Conservation (phyloP, 108 stramenopile genomes). For the Nitzschia inconspicua region DNA sequence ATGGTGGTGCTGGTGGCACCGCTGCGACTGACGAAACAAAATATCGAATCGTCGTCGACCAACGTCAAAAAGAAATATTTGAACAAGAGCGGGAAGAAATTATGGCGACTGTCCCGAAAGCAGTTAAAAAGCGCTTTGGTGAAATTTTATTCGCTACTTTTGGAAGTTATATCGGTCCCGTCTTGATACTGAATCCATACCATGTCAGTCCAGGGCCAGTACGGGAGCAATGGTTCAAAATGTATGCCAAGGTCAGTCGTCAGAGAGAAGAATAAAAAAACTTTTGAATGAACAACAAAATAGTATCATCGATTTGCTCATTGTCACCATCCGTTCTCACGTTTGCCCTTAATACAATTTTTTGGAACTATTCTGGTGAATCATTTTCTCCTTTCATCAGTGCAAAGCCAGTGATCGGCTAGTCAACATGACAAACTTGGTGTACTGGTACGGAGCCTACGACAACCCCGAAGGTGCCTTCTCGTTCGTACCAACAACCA, state of each 20-base stretch:
- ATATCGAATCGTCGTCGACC: too few relatives aligned
- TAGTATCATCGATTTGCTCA: too few relatives aligned
- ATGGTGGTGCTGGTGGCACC: too few relatives aligned
- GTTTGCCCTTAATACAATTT: background rate
- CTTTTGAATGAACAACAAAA: background rate
- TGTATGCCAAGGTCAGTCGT: constrained; percentile 74
- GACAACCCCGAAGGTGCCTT: constrained; percentile 22
- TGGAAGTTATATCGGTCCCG: constrained; percentile 55
- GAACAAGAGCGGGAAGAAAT: constrained; percentile 35
- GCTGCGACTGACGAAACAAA: too few relatives aligned
- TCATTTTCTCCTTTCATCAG: background rate
- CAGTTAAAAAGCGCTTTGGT: constrained; percentile 49
- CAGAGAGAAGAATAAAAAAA: background rate
- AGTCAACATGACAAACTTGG: constrained; percentile 13
- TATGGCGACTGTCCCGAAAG: constrained; percentile 40
- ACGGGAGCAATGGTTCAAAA: constrained; percentile 64
- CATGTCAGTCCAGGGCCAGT: constrained; percentile 61
- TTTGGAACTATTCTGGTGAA: background rate
- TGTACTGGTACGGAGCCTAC: constrained; percentile 36
- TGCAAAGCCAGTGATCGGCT: constrained; percentile 5
- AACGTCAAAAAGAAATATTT: constrained; percentile 18
- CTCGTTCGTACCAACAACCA: constrained; percentile 18
- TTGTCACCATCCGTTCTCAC: too few relatives aligned
- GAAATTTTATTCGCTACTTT: constrained; percentile 69
- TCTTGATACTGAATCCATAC: constrained; percentile 67